Conservation (phyloP, 441 rosid species). For the Lepidium campestre region DNA sequence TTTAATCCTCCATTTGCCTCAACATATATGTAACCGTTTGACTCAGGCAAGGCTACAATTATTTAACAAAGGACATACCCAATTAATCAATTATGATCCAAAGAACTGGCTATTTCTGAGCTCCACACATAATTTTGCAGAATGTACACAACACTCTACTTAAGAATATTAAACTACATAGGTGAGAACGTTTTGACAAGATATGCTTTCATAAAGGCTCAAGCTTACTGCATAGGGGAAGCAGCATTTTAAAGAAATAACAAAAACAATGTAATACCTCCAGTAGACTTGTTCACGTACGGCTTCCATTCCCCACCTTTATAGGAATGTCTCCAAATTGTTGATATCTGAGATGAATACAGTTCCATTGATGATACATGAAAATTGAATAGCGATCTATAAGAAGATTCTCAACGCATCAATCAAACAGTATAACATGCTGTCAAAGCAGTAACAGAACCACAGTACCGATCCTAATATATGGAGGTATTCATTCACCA, state of each 20-base stretch:
- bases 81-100: not conserved
- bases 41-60: constrained; percentile 72
- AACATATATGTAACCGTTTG: constrained; percentile 89
- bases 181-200: not conserved
- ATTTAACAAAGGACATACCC: not conserved
- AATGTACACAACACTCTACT: not conserved
- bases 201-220: not conserved
- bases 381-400: not conserved
- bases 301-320: constrained; percentile 81
- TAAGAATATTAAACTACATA: not conserved
- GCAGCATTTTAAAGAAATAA: not conserved
- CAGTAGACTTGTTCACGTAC: constrained; percentile 57
- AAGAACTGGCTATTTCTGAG: not conserved
- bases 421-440: not conserved
- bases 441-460: constrained; percentile 3
- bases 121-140: not conserved
- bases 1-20: constrained; percentile 98
- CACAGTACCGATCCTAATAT: not conserved
- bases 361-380: not conserved
- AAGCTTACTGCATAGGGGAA: not conserved
- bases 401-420: not conserved
- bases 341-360: constrained; percentile 53
- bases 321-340: constrained; percentile 85
- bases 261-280: constrained; percentile 46
- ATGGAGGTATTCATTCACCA: not conserved